These are phyloP conservation scores for Puccinellia tenuiflora DNA, from an alignment of 176 grass and related monocot species.

Conservation along the genomic window DNA sequence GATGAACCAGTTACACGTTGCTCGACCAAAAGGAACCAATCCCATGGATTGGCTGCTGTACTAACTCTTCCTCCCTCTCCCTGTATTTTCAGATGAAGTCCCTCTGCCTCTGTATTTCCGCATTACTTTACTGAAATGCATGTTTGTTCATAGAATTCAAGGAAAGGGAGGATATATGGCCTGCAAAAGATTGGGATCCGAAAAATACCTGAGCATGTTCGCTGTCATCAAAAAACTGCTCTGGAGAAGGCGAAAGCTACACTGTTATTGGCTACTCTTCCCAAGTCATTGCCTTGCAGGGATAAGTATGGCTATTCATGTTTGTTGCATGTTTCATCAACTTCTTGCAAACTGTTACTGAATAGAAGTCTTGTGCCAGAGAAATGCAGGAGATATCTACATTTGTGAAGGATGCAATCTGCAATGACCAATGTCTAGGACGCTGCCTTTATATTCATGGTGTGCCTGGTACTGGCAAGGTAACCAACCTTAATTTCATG, in stretches of 20 bases:
- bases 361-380: conserved; percentile 40
- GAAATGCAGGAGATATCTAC: conserved; percentile 89
- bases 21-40: conserved; percentile 31
- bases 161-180: conserved; percentile 75
- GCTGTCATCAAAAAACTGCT: conserved; percentile 59
- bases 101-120: neutral
- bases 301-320: conserved; percentile 58
- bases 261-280: conserved; percentile 77
- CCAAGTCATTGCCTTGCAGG: conserved; percentile 87
- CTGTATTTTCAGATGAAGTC: no score
- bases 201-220: conserved; percentile 69
- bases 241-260: conserved; percentile 88
- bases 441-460: conserved; percentile 95
- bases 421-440: conserved; percentile 72
- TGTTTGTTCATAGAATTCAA: conserved; percentile 50
- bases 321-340: neutral
- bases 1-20: conserved; percentile 33
- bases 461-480: conserved; percentile 98
- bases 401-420: conserved; percentile 91
- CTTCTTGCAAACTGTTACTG: conserved; percentile 10
- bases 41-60: conserved; percentile 61
- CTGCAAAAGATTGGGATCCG: conserved; percentile 72
- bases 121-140: conserved; percentile 26
- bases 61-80: neutral
- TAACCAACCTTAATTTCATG: conserved; percentile 7